Conservation (phyloP, 805 yeast genomes). For the Cyberlindnera nakhonratchasimensis region DNA sequence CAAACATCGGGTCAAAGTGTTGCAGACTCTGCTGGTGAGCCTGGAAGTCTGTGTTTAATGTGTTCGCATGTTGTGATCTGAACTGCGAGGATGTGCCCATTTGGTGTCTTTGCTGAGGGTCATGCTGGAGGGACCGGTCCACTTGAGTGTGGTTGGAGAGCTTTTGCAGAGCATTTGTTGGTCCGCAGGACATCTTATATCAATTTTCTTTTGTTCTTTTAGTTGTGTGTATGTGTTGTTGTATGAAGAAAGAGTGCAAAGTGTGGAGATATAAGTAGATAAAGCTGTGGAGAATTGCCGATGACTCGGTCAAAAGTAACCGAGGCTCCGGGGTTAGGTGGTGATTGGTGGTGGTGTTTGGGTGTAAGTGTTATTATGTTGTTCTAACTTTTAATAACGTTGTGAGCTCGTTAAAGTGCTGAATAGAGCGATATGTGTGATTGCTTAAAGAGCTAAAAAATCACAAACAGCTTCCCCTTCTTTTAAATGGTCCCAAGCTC, state of each 20-base stretch:
- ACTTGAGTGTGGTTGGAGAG: conserved; percentile 24
- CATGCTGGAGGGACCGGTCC: conserved; percentile 27
- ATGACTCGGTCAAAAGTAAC: neutral
- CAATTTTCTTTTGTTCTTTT: neutral
- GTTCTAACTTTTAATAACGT: no score
- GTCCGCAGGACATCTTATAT: conserved; percentile 23
- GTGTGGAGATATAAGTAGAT: conserved; percentile 3
- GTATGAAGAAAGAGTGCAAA: neutral
- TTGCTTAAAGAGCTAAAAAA: no score
- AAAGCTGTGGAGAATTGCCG: no score
- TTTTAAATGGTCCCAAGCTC: no score
- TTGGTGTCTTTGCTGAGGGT: conserved; percentile 12
- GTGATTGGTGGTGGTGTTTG: no score
- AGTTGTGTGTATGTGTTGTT: neutral
- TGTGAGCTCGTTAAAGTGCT: no score
- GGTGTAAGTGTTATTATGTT: no score
- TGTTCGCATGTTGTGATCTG: conserved; percentile 16
- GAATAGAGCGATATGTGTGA: no score
- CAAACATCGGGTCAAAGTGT: conserved; percentile 11
- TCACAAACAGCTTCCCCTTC: no score
- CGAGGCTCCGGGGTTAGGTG: no score
- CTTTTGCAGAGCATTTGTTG: conserved; percentile 26
- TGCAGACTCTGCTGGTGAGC: conserved; percentile 15
- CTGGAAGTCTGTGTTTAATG: conserved; percentile 22
- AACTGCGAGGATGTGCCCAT: conserved; percentile 8